Evolutionary conservation across 2,329 filamentous ascomycete species (phyloP).

Genomic region (Calonectria ilicicola): DNA sequence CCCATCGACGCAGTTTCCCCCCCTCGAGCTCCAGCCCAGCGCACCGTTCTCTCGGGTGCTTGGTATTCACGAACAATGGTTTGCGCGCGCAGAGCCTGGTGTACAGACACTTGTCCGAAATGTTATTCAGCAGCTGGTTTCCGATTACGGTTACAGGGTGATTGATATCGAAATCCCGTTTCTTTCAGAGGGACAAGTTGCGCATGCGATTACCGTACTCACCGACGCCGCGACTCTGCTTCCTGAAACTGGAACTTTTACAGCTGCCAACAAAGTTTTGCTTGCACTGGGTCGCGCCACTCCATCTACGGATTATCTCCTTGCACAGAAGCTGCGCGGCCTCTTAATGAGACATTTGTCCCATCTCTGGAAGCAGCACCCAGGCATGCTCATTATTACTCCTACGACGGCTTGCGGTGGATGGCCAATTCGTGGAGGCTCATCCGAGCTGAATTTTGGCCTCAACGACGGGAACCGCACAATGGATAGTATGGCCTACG

Average conservation of each 20-base stretch:
- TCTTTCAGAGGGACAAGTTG: constrained; percentile 73
- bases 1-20: constrained; percentile 66
- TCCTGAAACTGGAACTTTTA: constrained; percentile 61
- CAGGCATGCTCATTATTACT: constrained; percentile 77
- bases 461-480: constrained; percentile 57
- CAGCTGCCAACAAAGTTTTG: constrained; percentile 74
- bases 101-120: constrained; percentile 56
- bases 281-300: constrained; percentile 73
- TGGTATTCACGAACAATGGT: constrained; percentile 75
- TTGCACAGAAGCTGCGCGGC: constrained; percentile 77
- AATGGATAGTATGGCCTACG: constrained; percentile 60
- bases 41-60: constrained; percentile 60
- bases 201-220: constrained; percentile 81
- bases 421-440: constrained; percentile 52
- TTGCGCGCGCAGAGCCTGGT: constrained; percentile 58
- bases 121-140: constrained; percentile 65
- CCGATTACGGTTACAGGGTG: constrained; percentile 62
- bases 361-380: constrained; percentile 72
- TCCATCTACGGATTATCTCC: constrained; percentile 73
- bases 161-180: constrained; percentile 70
- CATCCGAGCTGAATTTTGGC: constrained; percentile 10
- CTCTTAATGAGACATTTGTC: constrained; percentile 79
- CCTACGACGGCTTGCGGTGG: constrained; percentile 71
- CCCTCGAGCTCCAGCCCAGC: constrained; percentile 41
- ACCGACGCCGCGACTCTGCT: constrained; percentile 66